Percentiles rank a stretch among this genome's conserved stretches.
These are phyloP conservation scores for Leishmania braziliensis DNA, from an alignment of 208 protist species.

Conservation along the genomic window DNA sequence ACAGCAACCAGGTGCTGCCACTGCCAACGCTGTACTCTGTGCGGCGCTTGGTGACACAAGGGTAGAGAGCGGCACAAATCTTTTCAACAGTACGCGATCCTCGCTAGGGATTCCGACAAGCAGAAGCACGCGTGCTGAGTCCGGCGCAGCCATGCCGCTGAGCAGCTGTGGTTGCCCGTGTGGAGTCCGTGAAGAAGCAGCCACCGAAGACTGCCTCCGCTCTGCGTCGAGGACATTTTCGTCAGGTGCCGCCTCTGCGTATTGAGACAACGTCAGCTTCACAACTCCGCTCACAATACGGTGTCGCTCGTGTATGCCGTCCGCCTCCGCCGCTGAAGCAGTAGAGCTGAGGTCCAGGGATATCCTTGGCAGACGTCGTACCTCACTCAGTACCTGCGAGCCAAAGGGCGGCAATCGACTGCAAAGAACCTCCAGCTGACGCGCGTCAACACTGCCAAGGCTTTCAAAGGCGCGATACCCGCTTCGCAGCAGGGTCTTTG, in stretches of 20 bases:
- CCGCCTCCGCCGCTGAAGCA: background rate
- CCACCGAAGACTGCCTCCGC: background rate
- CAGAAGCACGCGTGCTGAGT: constrained; percentile 21
- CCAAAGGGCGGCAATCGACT: constrained; percentile 78
- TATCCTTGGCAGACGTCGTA: constrained; percentile 31
- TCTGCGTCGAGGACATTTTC: background rate
- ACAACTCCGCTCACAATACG: background rate
- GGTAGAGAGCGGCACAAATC: constrained; percentile 22
- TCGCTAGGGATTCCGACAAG: constrained; percentile 36
- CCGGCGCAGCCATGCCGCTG: background rate
- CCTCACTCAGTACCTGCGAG: constrained; percentile 42
- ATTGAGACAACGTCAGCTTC: background rate
- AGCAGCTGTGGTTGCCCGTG: background rate
- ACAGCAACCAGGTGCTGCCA: background rate
- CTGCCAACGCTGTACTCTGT: background rate
- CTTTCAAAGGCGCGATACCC: constrained; percentile 54
- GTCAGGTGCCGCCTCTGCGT: background rate
- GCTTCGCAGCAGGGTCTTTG: constrained; percentile 43
- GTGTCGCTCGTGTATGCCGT: background rate
- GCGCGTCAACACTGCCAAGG: constrained; percentile 40
- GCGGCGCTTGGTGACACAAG: background rate
- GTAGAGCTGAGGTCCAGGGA: background rate
- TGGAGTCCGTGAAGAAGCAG: background rate
- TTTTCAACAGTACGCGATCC: constrained; percentile 42
- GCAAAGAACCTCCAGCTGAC: constrained; percentile 71